phyloP scores from a whole-genome alignment of 2,329 filamentous ascomycete genomes.

The Fusarium buharicum region DNA sequence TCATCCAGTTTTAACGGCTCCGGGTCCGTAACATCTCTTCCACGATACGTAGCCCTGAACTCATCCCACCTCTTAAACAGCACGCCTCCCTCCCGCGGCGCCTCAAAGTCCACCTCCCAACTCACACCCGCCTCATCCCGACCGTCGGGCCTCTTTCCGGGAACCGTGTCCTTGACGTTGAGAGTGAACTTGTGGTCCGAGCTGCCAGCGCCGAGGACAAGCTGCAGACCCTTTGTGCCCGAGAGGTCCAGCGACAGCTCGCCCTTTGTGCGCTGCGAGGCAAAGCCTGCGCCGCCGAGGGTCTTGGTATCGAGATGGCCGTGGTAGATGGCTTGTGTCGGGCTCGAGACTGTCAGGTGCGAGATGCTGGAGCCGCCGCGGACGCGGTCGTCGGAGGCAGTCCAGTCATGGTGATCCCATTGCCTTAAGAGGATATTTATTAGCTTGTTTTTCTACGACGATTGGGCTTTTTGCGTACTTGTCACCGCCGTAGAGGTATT shows the following conservation, averaged over 20 bases:
- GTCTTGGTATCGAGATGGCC: constrained; percentile 78
- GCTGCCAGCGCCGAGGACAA: constrained; percentile 65
- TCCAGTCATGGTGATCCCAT: constrained; percentile 72
- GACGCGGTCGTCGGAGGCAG: constrained; percentile 78
- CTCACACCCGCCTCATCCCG: constrained; percentile 77
- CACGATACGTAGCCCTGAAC: constrained; percentile 79
- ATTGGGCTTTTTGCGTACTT: constrained; percentile 43
- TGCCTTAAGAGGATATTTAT: constrained; percentile 53
- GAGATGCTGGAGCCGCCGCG: constrained; percentile 75
- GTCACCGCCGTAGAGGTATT: constrained; percentile 55
- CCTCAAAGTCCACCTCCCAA: constrained; percentile 77
- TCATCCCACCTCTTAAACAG: constrained; percentile 71
- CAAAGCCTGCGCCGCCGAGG: constrained; percentile 84
- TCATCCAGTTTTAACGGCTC: constrained; percentile 66
- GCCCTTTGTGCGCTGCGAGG: constrained; percentile 76
- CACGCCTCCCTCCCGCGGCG: constrained; percentile 45
- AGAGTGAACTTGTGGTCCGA: constrained; percentile 75
- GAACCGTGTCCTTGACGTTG: constrained; percentile 76
- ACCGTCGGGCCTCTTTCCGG: constrained; percentile 67
- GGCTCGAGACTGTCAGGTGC: constrained; percentile 53
- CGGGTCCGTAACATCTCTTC: constrained; percentile 70
- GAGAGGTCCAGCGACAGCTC: constrained; percentile 71
- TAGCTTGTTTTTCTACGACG: constrained; percentile 3
- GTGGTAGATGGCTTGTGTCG: constrained; percentile 66
- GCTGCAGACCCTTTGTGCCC: constrained; percentile 67